Evolutionary conservation across 116 monocot genomes (phyloP).

Genomic region (Iris pallida): DNA sequence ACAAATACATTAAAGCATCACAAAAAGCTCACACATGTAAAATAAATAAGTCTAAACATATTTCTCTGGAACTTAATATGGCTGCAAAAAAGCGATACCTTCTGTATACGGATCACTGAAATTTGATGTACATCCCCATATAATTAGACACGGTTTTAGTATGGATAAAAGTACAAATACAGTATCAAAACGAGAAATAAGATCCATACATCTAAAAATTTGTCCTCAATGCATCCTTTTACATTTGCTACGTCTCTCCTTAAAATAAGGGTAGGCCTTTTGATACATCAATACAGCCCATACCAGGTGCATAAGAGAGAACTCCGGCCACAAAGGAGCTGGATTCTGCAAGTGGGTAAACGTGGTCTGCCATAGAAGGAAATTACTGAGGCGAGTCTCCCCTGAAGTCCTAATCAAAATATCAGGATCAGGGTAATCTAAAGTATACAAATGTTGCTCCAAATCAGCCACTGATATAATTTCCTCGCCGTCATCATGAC

Average conservation of each 20-base stretch:
- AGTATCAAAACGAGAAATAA: too few species aligned
- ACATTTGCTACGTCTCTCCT: slow-evolving; percentile 13
- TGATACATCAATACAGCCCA: slow-evolving; percentile 83
- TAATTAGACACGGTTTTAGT: neutral
- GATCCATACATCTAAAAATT: neutral
- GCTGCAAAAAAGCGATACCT: neutral
- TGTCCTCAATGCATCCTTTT: slow-evolving; percentile 17
- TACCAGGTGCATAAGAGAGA: slow-evolving; percentile 61
- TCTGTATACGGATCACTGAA: neutral
- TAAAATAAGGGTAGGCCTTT: slow-evolving; percentile 42
- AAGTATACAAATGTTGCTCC: slow-evolving; percentile 46
- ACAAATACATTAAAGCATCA: too few species aligned
- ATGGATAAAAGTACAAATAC: too few species aligned
- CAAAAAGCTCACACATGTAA: too few species aligned
- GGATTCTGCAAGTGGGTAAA: slow-evolving; percentile 57
- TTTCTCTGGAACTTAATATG: neutral
- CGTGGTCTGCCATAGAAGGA: slow-evolving; percentile 71
- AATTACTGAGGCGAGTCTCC: slow-evolving; percentile 78
- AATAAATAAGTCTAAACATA: too few species aligned
- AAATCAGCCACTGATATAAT: slow-evolving; percentile 50
- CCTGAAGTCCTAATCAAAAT: slow-evolving; percentile 70
- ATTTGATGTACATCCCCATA: neutral
- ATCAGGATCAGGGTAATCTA: slow-evolving; percentile 62
- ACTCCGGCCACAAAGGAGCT: slow-evolving; percentile 58
- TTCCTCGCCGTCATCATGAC: neutral